Base-by-base conservation (phyloP, 73 alveolate genomes). In the Paraurostyla sp. region DNA sequence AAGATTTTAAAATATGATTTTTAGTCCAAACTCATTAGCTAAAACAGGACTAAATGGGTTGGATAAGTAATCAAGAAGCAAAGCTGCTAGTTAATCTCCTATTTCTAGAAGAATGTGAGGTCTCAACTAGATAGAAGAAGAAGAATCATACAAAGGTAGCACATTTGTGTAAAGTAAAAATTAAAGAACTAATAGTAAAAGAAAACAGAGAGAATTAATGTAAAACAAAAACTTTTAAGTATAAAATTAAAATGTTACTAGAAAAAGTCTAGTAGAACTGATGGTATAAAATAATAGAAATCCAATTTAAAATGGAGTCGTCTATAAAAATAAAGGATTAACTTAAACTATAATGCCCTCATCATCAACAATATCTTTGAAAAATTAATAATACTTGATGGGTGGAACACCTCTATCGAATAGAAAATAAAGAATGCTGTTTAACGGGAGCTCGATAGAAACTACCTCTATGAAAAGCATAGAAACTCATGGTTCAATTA, bases 21-120 rank as follows among this genome's bases (percentile, higher is more conserved):
- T 69, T n/a, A 69, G 84, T 43, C 84, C 84, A 13, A 41, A 38
- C 18, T 69, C 84, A 11, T 35, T 69, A 38, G 84, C 84, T 13
- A 69, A 69, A 69, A 33, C 52, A 9, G 78, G 78, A 3, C 32
- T 60, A 33, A 60, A 50, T 9, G 45, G 52, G 13, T 50, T 60
- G 3, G 78, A 60, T 33, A 60, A 52, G 25, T 29, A 60, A 60
- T 33, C 78, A 2, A 7, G 45, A 7, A 6, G 51, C 7, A 15
- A 56, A 16, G 71, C 71, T 22, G 36, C 9, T 22, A 56, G 36
- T 56, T 22, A 16, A 56, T 56, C 71, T 15, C 71, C 71, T 7
- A 56, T 15, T 15, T 13, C 38, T 16, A 56, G 71, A 32, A 56
- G 71, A 56, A 22, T 15, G 7, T 32, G 22, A 15, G 22, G 22